Evolutionary conservation across 2,329 filamentous ascomycete genomes (phyloP), one percentile per base, ranked within the genome.

Genomic region (Ophiosphaerella narmari): DNA sequence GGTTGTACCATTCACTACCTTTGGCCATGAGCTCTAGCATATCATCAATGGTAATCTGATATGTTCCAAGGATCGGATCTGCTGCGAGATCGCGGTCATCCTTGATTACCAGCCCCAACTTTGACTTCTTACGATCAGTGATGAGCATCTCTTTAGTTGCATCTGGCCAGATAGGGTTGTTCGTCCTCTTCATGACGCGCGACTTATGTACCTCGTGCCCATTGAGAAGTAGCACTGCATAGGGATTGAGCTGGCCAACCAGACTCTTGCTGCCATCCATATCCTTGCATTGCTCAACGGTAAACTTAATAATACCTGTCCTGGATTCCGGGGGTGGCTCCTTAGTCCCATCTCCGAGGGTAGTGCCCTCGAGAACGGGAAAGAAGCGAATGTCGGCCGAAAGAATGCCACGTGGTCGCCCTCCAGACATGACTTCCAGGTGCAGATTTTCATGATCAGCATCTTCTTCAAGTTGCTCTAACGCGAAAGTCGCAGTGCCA

Each of bases 151-250:
- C 94, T 76, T 96, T 96, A 61, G 86, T 89, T 6, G 90, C 90
- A 68, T 97, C 88, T 46, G 93, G 88, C 87, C 92, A 99, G 65
- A 99, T 92, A 7, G 94, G 94, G 65, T 96, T 94, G 77, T 99
- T 99, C 52, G 91, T 97, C 54, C 93, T 88, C 82, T 97, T 99
- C 65, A 97, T 82, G 74, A 92, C 95, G 76, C 91, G 90, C 45
- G 92, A 96, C 48, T 86, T 82, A 65, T 96, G 91, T 4, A 97
- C 83, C 70, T 95, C 88, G 75, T 94, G 96, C 56, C 91, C 89
- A 65, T 99, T 99, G 62, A 99, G 84, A 38, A 97, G 82, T 43
- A 99, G 81, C 29, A 86, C 81, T 8, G 90, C 92, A 62, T 97
- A 99, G 1, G 94, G 94, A 74, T 91, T 97, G 39, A 99, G 86